These are phyloP conservation scores for Periglandula ipomoeae DNA, from an alignment of 2,329 filamentous ascomycete genomes.

Conservation along the genomic window DNA sequence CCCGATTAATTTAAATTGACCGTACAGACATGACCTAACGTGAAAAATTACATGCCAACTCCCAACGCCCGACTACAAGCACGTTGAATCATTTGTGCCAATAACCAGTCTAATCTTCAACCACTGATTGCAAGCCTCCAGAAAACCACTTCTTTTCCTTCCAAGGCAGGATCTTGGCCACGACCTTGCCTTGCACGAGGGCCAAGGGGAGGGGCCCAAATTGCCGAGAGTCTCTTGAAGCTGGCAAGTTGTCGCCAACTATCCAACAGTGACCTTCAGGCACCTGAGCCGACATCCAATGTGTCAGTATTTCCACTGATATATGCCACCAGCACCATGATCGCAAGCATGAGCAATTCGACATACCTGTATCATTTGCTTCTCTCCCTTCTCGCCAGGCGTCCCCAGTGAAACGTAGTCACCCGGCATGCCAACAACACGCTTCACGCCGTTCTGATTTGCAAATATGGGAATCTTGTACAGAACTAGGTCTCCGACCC, in stretches of 20 bases:
- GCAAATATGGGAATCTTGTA: constrained; percentile 66
- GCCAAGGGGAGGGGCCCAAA: constrained; percentile 83
- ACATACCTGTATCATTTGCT: constrained; percentile 56
- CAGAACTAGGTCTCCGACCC: constrained; percentile 76
- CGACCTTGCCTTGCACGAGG: constrained; percentile 73
- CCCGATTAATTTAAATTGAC: constrained; percentile 7
- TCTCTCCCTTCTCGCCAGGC: constrained; percentile 37
- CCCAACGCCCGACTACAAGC: not conserved
- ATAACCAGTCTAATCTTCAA: constrained; percentile 6
- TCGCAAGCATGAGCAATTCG: not conserved
- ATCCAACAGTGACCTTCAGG: constrained; percentile 90
- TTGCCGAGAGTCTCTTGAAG: constrained; percentile 75
- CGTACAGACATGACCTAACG: not conserved
- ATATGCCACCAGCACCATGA: not conserved
- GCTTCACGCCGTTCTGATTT: constrained; percentile 60
- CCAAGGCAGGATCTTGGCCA: constrained; percentile 51
- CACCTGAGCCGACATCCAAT: constrained; percentile 46
- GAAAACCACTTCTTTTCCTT: constrained; percentile 41
- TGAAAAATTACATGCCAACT: not conserved
- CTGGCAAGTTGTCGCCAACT: constrained; percentile 76
- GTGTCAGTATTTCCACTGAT: not conserved
- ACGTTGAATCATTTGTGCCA: no score
- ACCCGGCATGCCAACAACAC: constrained; percentile 66
- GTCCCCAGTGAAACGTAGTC: constrained; percentile 65
- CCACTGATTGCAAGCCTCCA: constrained; percentile 30